Evolutionary conservation across 176 grass and related monocot genomes (phyloP).

Genomic region (Oryza officinalis): DNA sequence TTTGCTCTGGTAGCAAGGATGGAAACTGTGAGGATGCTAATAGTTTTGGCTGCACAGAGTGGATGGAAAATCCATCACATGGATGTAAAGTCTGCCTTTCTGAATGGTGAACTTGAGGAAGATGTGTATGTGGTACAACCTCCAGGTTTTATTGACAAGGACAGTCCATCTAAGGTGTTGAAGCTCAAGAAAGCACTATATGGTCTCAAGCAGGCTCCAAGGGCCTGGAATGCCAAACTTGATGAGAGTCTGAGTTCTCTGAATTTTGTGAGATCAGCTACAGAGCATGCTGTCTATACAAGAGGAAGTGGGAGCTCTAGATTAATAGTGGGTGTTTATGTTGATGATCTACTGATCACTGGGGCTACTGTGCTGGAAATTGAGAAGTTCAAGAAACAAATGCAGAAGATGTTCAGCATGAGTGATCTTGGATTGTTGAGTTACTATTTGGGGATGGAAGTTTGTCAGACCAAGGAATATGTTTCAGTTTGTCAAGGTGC

Average conservation of each 20-base stretch:
- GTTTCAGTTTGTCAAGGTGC: too few species aligned
- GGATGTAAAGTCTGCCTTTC: too few species aligned
- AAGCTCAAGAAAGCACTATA: neutral
- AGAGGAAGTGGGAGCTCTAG: neutral
- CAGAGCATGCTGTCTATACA: neutral
- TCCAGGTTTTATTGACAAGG: neutral
- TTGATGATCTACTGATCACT: neutral
- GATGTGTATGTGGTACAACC: too few species aligned
- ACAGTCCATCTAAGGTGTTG: neutral
- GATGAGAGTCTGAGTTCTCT: neutral
- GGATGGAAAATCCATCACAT: too few species aligned
- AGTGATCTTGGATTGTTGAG: neutral
- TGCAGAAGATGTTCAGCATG: neutral
- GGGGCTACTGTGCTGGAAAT: neutral
- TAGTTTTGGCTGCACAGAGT: too few species aligned
- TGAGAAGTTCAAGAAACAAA: neutral
- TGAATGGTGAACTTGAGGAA: too few species aligned
- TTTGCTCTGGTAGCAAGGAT: too few species aligned
- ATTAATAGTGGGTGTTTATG: neutral
- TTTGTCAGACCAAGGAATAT: too few species aligned
- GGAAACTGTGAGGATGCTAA: too few species aligned
- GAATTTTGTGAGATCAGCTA: neutral
- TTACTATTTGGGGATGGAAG: neutral
- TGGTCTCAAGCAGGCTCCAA: neutral
- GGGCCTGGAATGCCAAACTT: neutral